phyloP scores from a whole-genome alignment of 495 filamentous ascomycete genomes.

The Aspergillus coremiiformis region DNA sequence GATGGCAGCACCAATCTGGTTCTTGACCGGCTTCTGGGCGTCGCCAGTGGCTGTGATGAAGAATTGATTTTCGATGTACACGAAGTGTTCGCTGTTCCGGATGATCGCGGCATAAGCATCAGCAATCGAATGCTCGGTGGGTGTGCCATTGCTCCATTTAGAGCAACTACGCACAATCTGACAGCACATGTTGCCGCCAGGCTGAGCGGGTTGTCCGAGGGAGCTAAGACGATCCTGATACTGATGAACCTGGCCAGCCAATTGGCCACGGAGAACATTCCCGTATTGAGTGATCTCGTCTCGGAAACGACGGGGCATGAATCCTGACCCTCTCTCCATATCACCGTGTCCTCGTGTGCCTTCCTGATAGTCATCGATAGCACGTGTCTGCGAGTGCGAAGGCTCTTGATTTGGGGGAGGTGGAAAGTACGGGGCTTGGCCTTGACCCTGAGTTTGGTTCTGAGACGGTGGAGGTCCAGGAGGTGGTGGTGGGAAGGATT shows the following conservation, averaged over 20 bases:
- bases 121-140: constrained; percentile 75
- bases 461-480: constrained; percentile 24
- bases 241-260: constrained; percentile 43
- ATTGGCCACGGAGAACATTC: constrained; percentile 33
- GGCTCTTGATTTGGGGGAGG: constrained; percentile 30
- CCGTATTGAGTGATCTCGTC: constrained; percentile 32
- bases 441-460: constrained; percentile 7
- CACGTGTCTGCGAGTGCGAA: constrained; percentile 31
- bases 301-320: constrained; percentile 25
- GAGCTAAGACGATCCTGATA: constrained; percentile 36
- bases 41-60: constrained; percentile 87
- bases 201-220: constrained; percentile 19
- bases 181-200: constrained; percentile 47
- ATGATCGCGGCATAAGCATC: constrained; percentile 86
- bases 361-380: constrained; percentile 30
- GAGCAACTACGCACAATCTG: constrained; percentile 64
- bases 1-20: constrained; percentile 82
- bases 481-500: constrained; percentile 42
- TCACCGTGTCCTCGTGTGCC: constrained; percentile 21
- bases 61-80: constrained; percentile 98
- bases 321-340: constrained; percentile 20
- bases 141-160: constrained; percentile 65
- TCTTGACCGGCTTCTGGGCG: constrained; percentile 70
- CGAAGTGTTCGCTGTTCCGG: constrained; percentile 68
- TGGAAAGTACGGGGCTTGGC: constrained; percentile 22